Conservation (phyloP, 2,329 filamentous ascomycete species). For the Alternaria alternata region DNA sequence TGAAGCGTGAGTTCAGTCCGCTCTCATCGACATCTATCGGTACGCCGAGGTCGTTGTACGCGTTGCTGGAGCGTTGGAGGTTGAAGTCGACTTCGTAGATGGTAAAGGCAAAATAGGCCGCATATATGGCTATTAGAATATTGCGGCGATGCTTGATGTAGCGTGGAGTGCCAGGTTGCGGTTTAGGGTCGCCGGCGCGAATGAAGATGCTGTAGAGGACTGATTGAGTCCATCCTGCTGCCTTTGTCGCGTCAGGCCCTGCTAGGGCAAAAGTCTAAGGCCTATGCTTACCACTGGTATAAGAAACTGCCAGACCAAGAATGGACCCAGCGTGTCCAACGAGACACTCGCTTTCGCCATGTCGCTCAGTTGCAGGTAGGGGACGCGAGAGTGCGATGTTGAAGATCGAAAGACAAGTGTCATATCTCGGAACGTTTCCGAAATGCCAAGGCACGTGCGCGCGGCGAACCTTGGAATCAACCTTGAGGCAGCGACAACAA, state of each 20-base stretch:
- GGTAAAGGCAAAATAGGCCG: constrained; percentile 86
- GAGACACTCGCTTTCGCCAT: constrained; percentile 39
- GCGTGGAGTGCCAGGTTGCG: constrained; percentile 70
- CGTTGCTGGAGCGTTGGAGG: constrained; percentile 74
- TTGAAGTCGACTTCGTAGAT: constrained; percentile 91
- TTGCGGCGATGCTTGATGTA: constrained; percentile 77
- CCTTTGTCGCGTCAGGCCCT: constrained; percentile 34
- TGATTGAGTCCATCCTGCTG: constrained; percentile 65
- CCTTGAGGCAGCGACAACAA: background rate
- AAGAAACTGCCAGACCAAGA: constrained; percentile 48
- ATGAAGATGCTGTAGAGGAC: constrained; percentile 89
- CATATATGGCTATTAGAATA: constrained; percentile 84
- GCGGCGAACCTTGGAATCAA: background rate
- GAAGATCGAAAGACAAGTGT: constrained; percentile 16
- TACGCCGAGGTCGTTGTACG: constrained; percentile 80
- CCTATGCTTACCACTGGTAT: constrained; percentile 38
- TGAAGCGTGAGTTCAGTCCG: constrained; percentile 84
- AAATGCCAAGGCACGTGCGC: constrained; percentile 14
- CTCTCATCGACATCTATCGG: constrained; percentile 73
- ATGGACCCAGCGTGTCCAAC: constrained; percentile 42
- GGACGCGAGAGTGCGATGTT: background rate
- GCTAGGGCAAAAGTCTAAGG: background rate
- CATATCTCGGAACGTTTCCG: constrained; percentile 19
- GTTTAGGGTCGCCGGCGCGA: constrained; percentile 85
- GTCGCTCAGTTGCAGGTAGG: constrained; percentile 4